Evolutionary conservation across 495 filamentous ascomycete species (phyloP).

Genomic region (Daldinia grandis): DNA sequence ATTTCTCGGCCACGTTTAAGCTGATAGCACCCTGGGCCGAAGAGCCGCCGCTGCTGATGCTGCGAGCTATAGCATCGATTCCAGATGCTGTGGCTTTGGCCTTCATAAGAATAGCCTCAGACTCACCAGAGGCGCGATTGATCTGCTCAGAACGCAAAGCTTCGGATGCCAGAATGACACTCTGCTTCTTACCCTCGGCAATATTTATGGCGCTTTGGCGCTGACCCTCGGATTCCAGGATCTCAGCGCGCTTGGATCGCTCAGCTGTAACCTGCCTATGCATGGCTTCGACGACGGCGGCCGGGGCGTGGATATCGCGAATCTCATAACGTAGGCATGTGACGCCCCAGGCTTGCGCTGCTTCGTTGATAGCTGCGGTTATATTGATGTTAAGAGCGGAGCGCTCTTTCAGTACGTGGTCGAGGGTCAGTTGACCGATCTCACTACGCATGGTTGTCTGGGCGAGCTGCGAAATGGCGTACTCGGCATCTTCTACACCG

Average conservation of each 20-base stretch:
- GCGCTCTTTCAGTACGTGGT: conserved; percentile 97
- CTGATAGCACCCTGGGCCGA: conserved; percentile 83
- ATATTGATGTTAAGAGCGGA: conserved; percentile 96
- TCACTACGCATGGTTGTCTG: conserved; percentile 99
- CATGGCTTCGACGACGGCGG: conserved; percentile 93
- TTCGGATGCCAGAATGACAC: conserved; percentile 93
- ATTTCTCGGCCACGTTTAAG: conserved; percentile 93
- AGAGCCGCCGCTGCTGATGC: conserved; percentile 74
- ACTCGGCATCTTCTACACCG: conserved; percentile 97
- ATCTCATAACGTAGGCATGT: conserved; percentile 97
- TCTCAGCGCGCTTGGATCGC: conserved; percentile 95
- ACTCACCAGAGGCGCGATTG: conserved; percentile 89
- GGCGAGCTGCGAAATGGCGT: conserved; percentile 96
- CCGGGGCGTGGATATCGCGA: conserved; percentile 95
- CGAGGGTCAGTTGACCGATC: conserved; percentile 94
- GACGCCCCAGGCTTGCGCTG: conserved; percentile 94
- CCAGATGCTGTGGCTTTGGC: conserved; percentile 87
- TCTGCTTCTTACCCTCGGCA: conserved; percentile 95
- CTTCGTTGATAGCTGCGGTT: conserved; percentile 97
- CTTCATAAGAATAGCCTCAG: conserved; percentile 87
- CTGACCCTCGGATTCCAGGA: conserved; percentile 94
- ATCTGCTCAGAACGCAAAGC: conserved; percentile 90
- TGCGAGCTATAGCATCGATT: conserved; percentile 81
- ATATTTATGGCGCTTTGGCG: conserved; percentile 98
- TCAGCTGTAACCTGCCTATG: conserved; percentile 97